Conservation (phyloP, 108 stramenopile species). For the Skeletonema costatum region DNA sequence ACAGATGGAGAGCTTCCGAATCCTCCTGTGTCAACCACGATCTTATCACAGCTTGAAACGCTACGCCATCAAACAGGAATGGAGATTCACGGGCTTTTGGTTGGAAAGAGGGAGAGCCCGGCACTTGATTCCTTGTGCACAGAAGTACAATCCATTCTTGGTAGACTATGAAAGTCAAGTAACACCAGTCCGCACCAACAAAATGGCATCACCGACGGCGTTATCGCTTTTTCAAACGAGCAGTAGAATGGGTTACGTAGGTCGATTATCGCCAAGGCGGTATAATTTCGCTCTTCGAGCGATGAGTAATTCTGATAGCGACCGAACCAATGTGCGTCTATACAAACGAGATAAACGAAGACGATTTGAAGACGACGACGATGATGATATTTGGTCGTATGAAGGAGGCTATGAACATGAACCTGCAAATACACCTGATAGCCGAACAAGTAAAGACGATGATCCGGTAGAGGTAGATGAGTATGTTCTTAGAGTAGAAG, state of each 20-base stretch:
- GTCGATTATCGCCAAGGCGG: not conserved
- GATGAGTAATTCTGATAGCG: conserved; percentile 8
- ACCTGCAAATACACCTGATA: not conserved
- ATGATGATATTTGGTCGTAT: conserved; percentile 34
- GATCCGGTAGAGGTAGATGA: not conserved
- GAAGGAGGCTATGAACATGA: not conserved
- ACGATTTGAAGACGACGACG: conserved; percentile 34
- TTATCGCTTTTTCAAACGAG: conserved; percentile 1
- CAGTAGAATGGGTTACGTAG: not conserved
- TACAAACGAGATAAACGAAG: conserved; percentile 21
- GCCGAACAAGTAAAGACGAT: not conserved
- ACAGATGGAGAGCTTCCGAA: conserved; percentile 84
- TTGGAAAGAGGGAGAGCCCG: conserved; percentile 67
- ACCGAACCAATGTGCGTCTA: not conserved
- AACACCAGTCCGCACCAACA: not conserved
- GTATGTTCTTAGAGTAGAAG: conserved; percentile 30
- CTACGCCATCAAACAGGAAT: conserved; percentile 56
- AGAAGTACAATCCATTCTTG: conserved; percentile 67
- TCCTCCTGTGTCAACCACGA: conserved; percentile 60
- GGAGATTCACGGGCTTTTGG: conserved; percentile 68
- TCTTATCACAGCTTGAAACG: conserved; percentile 56
- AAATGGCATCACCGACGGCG: conserved; percentile 4
- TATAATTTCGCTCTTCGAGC: not conserved
- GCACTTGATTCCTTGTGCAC: conserved; percentile 64
- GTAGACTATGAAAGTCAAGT: conserved; percentile 47